These are phyloP conservation scores for Chaetoceros tenuissimus DNA, from an alignment of 108 stramenopile genomes.

Conservation along the genomic window DNA sequence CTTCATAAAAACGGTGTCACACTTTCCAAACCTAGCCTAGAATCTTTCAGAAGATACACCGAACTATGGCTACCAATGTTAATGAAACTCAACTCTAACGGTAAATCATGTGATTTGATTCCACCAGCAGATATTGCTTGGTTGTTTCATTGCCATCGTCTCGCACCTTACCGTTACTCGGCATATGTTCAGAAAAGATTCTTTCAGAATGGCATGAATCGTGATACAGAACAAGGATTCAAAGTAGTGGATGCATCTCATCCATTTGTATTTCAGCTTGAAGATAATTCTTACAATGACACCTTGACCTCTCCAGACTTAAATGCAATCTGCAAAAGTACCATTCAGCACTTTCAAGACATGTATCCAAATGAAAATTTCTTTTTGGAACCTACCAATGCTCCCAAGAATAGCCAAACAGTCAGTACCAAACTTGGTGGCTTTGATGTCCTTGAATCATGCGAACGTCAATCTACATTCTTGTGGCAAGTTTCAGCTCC, in stretches of 20 bases:
- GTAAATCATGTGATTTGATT: slow-evolving; percentile 7
- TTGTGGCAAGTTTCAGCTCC: slow-evolving; percentile 45
- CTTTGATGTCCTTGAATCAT: slow-evolving; percentile 26
- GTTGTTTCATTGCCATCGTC: slow-evolving; percentile 62
- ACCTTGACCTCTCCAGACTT: neutral
- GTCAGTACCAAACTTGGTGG: slow-evolving; percentile 5
- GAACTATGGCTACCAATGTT: slow-evolving; percentile 19
- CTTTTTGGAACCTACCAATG: neutral
- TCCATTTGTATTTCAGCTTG: slow-evolving; percentile 4
- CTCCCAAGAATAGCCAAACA: neutral
- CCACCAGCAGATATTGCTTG: slow-evolving; percentile 51
- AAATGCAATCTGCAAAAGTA: neutral
- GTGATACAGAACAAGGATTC: neutral
- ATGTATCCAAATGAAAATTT: neutral
- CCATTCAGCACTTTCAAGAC: neutral
- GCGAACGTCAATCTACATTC: slow-evolving; percentile 34
- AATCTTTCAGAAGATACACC: slow-evolving; percentile 14
- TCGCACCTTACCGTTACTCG: slow-evolving; percentile 32
- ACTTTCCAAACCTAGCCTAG: neutral
- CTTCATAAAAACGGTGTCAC: slow-evolving; percentile 7
- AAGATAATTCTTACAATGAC: neutral
- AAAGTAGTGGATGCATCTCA: neutral
- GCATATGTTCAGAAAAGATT: slow-evolving; percentile 15
- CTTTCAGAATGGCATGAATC: neutral
- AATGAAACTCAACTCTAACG: neutral